Evolutionary conservation across 495 filamentous ascomycete genomes (phyloP), one percentile per base, ranked within the genome.

Genomic region (Hypoxylon fragiforme): DNA sequence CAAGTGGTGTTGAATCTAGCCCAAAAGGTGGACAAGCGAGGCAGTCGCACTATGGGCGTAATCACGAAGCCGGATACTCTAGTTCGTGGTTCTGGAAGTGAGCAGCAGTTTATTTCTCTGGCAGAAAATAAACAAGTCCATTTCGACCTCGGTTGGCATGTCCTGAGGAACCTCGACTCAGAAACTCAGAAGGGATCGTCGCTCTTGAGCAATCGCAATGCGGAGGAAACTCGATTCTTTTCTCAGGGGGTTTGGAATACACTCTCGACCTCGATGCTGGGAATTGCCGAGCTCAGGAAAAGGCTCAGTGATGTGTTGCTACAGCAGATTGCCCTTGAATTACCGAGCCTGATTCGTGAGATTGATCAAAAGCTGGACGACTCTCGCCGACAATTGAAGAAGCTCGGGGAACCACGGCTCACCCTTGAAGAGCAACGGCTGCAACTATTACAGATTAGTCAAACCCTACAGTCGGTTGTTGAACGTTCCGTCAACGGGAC

Each of bases 101-200:
- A 69, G 38, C 21, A 31, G 1, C 35, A 13, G 18, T 70, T 56
- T 22, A 42, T 69, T 18, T 44, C 49, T 9, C 52, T 72, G 0
- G 67, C 65, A 0, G 53, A 62, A 24, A 87, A 87, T 44, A 60
- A 79, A 15, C 73, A 85, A 39, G 68, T 81, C n/a, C 56, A 54
- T 9, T 75, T 89, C 44, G 63, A 74, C 22, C 73, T 86, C 1
- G 84, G 84, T 4, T 88, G 83, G 84, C 83, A 87, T 57, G 78
- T 82, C 0, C 63, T 90, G 12, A 77, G 75, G 14, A 87, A 87
- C 55, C 71, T 79, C 2, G 70, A 69, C 20, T 81, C 75, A 50
- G 65, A 75, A n/a, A 69, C 71, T 0, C 63, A 72, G 7, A 54
- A 63, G 20, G 63, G 69, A 6, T 54, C 59, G 14, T 71, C 44